phyloP scores from a whole-genome alignment of 2,329 filamentous ascomycete genomes.

The Talaromyces piceae region DNA sequence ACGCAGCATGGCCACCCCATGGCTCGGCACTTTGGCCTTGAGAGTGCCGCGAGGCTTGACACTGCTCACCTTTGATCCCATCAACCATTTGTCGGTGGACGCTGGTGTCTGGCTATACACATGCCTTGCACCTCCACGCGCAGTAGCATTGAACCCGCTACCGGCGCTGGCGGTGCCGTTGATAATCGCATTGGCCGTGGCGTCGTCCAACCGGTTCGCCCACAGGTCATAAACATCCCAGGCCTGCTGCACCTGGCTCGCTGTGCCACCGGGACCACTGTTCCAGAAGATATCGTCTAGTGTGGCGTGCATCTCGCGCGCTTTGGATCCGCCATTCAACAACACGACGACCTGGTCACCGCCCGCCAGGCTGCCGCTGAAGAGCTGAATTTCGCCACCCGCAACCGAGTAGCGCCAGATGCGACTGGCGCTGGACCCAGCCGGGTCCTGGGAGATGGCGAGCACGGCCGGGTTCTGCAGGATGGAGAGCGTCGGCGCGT shows the following conservation, averaged over 20 bases:
- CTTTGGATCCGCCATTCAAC: slow-evolving; percentile 42
- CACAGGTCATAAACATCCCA: slow-evolving; percentile 52
- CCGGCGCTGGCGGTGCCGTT: slow-evolving; percentile 29
- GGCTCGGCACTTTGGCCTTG: slow-evolving; percentile 38
- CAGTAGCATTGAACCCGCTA: slow-evolving; percentile 39
- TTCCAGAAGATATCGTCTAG: slow-evolving; percentile 49
- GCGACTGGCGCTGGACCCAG: slow-evolving; percentile 35
- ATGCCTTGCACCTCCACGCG: slow-evolving; percentile 42
- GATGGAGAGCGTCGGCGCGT: slow-evolving; percentile 38
- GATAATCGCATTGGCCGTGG: slow-evolving; percentile 39
- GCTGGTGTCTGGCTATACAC: slow-evolving; percentile 37
- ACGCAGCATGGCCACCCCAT: slow-evolving; percentile 46
- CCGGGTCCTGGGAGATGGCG: slow-evolving; percentile 44
- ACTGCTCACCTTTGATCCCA: slow-evolving; percentile 41
- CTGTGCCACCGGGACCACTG: slow-evolving; percentile 36
- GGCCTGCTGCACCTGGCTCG: slow-evolving; percentile 32
- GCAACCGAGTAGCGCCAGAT: slow-evolving; percentile 39
- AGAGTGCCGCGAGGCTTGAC: slow-evolving; percentile 39
- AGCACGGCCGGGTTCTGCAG: slow-evolving; percentile 43
- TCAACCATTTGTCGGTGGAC: slow-evolving; percentile 29
- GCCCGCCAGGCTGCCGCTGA: slow-evolving; percentile 41
- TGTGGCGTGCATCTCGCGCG: slow-evolving; percentile 42
- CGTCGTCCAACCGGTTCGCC: slow-evolving; percentile 47
- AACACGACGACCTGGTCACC: slow-evolving; percentile 44
- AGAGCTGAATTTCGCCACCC: slow-evolving; percentile 44